Evolutionary conservation across 1,139 yeast genomes (phyloP), one percentile per base, ranked within the genome.

Genomic region (Blastobotrys malaysiensis): DNA sequence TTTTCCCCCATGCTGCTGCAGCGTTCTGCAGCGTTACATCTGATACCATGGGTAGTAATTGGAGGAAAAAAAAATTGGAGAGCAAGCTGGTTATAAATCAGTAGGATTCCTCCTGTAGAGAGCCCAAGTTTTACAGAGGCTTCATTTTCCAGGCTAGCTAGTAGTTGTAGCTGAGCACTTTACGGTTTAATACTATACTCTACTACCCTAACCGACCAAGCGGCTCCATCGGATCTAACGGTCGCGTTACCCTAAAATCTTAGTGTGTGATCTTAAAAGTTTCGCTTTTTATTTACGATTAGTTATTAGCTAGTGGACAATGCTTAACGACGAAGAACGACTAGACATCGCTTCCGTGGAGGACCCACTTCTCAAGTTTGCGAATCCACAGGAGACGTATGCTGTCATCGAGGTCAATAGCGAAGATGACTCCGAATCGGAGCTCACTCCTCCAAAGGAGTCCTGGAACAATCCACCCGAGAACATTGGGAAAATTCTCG

Each of bases 401-500:
- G 39, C 39, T 5, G 39, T n/a, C 39, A 31, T 31, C 3, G 39
- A 31, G 39, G 39, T 31, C 5, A 31, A 31, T 16, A 31, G 39
- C 16, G 39, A 31, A 11, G 39, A 31, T 31, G 39, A 31, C n/a
- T 31, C 39, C 16, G 39, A 31, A n/a, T 13, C 16, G 11, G 39
- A 31, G 3, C 5, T 31, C 5, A 13, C 39, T 14, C 39, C 16
- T 3, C 39, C 13, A 14, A 19, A 55, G 13, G 60, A 60, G 46
- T 14, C 57, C 7, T 61, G 64, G 64, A 59, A 56, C 27, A 50
- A 57, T 47, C 63, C 64, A 1, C 43, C 50, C 14, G 55, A 55
- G 20, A 61, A 61, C 50, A 53, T 55, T 5, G 44, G 56, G 46
- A 61, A 61, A 51, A 55, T 61, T 27, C 45, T 60, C 1, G 64